Evolutionary conservation across 2,329 filamentous ascomycete genomes (phyloP), one percentile per base, ranked within the genome.

Genomic region (Falciphora oryzae): DNA sequence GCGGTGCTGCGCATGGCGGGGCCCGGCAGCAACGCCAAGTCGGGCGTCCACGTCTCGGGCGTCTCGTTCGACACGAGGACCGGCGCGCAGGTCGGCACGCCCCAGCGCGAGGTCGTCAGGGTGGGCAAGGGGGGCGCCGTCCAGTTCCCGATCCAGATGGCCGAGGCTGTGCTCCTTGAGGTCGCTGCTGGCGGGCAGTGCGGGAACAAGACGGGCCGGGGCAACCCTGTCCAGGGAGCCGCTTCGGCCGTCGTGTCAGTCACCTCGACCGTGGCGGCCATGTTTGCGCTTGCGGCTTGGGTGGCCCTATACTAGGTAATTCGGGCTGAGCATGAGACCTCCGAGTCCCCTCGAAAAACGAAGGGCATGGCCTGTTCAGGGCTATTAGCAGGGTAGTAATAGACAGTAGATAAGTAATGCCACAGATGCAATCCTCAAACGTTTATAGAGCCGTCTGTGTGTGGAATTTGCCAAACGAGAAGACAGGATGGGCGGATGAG

Each of bases 1-100:
- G 64, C 44, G 18, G 67, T 73, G 16, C 66, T 71, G 22, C 67
- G 75, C 56, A 69, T 76, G 10, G 67, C 66, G 31, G 75, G 66
- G 8, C 74, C 74, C 3, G 75, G 75, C 5, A 76, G 74, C 35
- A 76, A 76, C 61, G 75, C 74, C 14, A 76, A 76, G 71, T 74
- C 71, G 66, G 66, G 67, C 11, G 71, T 76, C 28, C 66, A 67
- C 13, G 74, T 76, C 13, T 69, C 73, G 10, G 74, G 73, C 25
- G 69, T 74, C 8, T 67, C 70, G 1, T 76, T 76, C 62, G 72
- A 75, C 59, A 59, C 69, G 28, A 53, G 31, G 22, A 71, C 72
- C 22, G 73, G 74, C 10, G 66, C 66, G 13, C 65, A 66, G 61
- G 35, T 70, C 7, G 69, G 70, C 57, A 13, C 32, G 31, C 66